Evolutionary conservation across 768 basidiomycete species (phyloP).

Genomic region (Tulasnella sp.): DNA sequence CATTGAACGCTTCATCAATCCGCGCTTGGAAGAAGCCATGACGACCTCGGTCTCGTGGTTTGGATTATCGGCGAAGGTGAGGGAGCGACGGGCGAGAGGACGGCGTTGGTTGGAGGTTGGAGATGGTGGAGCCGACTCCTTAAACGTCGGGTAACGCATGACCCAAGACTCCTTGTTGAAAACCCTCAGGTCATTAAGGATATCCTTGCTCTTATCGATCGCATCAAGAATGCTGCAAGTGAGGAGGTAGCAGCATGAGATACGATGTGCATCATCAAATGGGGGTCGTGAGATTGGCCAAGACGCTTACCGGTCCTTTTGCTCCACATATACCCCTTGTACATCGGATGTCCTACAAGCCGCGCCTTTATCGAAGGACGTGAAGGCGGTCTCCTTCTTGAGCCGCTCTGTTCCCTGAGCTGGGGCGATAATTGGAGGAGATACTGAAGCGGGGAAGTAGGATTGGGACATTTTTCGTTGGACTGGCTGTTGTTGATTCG

Average conservation of each 20-base stretch:
- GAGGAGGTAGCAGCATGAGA: not conserved
- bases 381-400: slow-evolving; percentile 9
- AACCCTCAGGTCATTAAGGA: slow-evolving; percentile 57
- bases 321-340: slow-evolving; percentile 63
- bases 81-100: slow-evolving; percentile 46
- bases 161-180: slow-evolving; percentile 87
- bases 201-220: slow-evolving; percentile 57
- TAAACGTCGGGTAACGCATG: slow-evolving; percentile 60
- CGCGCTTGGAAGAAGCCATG: slow-evolving; percentile 36
- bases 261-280: not conserved
- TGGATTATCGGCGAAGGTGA: slow-evolving; percentile 82
- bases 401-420: not conserved
- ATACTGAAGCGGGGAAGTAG: not conserved
- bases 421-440: not conserved
- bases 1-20: slow-evolving; percentile 44
- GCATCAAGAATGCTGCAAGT: slow-evolving; percentile 56
- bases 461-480: slow-evolving; percentile 12
- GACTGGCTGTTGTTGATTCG: no score
- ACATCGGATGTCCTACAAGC: slow-evolving; percentile 42
- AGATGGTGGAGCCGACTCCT: slow-evolving; percentile 14
- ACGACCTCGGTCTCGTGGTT: slow-evolving; percentile 54
- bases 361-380: slow-evolving; percentile 27
- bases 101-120: not conserved
- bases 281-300: not conserved
- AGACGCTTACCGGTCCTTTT: slow-evolving; percentile 67